Evolutionary conservation across 1,284 basidiomycete species (phyloP), one percentile per base, ranked within the genome.

Genomic region (Cutaneotrichosporon dermatis): DNA sequence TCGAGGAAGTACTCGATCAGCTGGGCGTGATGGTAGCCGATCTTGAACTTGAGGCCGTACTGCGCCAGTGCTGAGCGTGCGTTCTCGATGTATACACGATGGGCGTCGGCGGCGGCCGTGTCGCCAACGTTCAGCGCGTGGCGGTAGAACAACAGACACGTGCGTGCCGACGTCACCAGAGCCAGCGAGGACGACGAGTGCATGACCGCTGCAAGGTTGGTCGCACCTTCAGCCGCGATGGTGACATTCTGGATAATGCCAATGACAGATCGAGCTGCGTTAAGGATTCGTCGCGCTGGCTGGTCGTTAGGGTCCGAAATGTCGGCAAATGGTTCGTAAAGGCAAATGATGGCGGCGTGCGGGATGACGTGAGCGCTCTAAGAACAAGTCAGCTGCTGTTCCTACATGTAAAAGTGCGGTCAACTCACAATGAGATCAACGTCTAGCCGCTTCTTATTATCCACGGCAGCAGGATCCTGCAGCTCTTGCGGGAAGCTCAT

Each of bases 291-390:
- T 8, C 69, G 56, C 10, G 70, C 64, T 1, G 76, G 64, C 15
- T 60, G 66, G 61, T 78, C 75, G 34, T 67, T 64, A 4, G 69
- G 63, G 53, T 77, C 75, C 7, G 65, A 61, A 25, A 77, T 59
- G 54, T 77, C 72, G 1, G 76, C 76, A 49, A 76, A 78, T 7
- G 73, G 68, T 58, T 79, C 77, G 60, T 76, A 75, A 5, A 79
- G 67, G 41, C 69, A 74, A 50, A 78, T 78, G 43, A 68, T 66
- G 1, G 73, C 71, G 37, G 70, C 63, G 51, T 76, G 70, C 5
- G 76, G 76, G 3, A 76, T 34, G 59, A 74, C 63, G 49, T 75
- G 74, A 4, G 75, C 73, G 33, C 69, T 58, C 69, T 70, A 51
- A 16, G 39, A 49, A 46, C 25, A 13, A 13, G 54, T 59, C 48